phyloP scores from a whole-genome alignment of 371 early-diverging fungal species.

The Basidiobolus meristosporus region DNA sequence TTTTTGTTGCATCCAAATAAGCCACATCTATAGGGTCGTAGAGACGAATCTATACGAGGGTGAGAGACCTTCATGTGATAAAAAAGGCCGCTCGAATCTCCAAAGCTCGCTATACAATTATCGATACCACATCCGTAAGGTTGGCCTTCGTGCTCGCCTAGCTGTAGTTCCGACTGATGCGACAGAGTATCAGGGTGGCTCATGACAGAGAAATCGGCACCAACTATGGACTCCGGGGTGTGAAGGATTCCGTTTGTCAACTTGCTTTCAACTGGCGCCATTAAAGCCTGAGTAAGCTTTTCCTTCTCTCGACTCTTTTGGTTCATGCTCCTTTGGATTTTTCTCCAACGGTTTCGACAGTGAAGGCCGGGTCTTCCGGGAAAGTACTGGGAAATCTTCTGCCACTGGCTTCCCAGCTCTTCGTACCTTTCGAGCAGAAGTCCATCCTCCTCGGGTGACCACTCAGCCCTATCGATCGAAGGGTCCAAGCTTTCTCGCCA shows the following conservation, averaged over 20 bases:
- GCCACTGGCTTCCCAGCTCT: constrained; percentile 63
- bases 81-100: constrained; percentile 31
- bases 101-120: constrained; percentile 30
- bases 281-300: constrained; percentile 7
- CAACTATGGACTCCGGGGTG: not conserved
- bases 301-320: constrained; percentile 14
- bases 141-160: constrained; percentile 3
- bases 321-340: constrained; percentile 34
- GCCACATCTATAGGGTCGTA: constrained; percentile 62
- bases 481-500: constrained; percentile 70
- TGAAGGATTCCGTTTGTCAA: no score
- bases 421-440: constrained; percentile 35
- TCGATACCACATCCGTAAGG: constrained; percentile 53
- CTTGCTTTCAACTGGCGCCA: constrained; percentile 1
- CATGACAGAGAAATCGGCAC: not conserved
- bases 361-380: constrained; percentile 62
- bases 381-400: constrained; percentile 55
- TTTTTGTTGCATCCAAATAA: constrained; percentile 61
- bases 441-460: constrained; percentile 58
- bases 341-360: constrained; percentile 68
- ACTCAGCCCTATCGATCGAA: constrained; percentile 46
- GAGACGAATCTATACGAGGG: constrained; percentile 10
- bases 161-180: not conserved
- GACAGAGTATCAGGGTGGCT: not conserved
- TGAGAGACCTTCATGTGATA: constrained; percentile 48